Evolutionary conservation across 257 asterid genomes (phyloP).

Genomic region (Solanum appendiculatum): DNA sequence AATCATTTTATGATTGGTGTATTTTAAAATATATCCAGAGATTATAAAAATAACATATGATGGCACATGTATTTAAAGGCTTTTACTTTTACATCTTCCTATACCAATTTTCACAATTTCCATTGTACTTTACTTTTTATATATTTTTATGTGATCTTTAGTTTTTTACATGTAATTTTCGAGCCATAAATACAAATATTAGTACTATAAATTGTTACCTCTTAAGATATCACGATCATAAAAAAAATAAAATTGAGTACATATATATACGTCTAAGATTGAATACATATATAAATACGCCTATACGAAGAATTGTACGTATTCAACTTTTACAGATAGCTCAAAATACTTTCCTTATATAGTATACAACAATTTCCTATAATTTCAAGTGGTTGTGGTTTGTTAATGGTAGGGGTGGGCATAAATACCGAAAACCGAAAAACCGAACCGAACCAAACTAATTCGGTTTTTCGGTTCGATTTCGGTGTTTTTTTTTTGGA

Average conservation of each 20-base stretch:
- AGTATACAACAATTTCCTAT: background rate
- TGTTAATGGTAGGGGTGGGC: too few species aligned
- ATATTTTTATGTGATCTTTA: background rate
- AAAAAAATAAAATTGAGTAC: too few species aligned
- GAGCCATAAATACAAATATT: background rate
- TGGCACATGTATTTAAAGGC: background rate
- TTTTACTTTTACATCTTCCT: background rate
- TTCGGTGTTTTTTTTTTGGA: too few species aligned
- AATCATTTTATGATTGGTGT: background rate
- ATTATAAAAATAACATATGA: background rate
- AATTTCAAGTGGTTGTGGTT: background rate
- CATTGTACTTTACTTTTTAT: background rate
- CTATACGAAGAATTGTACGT: background rate
- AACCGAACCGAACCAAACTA: too few species aligned
- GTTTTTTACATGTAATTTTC: background rate
- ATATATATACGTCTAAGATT: too few species aligned
- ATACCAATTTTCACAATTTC: background rate
- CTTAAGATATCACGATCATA: background rate
- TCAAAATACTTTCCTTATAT: background rate
- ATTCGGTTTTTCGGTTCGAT: too few species aligned
- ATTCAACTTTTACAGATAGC: background rate
- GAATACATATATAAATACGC: background rate
- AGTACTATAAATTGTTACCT: background rate
- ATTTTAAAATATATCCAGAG: too few species aligned
- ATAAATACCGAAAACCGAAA: too few species aligned